Evolutionary conservation across 352 stramenopile species (phyloP).

Genomic region (Saprolegnia diclina): DNA sequence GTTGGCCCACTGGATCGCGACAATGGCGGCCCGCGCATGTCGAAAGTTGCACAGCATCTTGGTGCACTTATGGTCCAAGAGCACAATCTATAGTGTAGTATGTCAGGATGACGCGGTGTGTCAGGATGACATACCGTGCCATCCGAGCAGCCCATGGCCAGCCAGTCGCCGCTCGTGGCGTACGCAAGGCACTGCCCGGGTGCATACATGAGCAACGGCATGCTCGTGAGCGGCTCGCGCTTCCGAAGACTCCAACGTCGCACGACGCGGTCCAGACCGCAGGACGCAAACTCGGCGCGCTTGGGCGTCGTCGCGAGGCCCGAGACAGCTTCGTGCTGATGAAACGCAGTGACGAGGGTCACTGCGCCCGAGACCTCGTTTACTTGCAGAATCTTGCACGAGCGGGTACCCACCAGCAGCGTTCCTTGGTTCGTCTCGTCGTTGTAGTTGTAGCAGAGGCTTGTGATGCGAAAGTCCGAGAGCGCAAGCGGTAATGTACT

Average conservation of each 20-base stretch:
- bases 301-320: conserved; percentile 20
- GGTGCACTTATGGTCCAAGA: conserved; percentile 41
- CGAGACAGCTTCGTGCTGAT: conserved; percentile 6
- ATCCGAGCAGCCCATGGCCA: conserved; percentile 54
- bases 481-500: conserved; percentile 31
- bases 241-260: conserved; percentile 50
- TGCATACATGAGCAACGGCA: conserved; percentile 34
- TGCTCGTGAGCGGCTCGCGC: conserved; percentile 28
- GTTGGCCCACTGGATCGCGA: conserved; percentile 17
- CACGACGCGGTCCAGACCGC: conserved; percentile 19
- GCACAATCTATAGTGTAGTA: conserved; percentile 35
- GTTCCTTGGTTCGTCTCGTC: conserved; percentile 30
- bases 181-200: conserved; percentile 31
- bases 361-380: conserved; percentile 28
- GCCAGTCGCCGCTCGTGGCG: conserved; percentile 46
- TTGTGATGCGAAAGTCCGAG: conserved; percentile 67
- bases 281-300: conserved; percentile 26
- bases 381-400: conserved; percentile 51
- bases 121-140: conserved; percentile 55
- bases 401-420: conserved; percentile 53
- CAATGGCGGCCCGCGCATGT: conserved; percentile 2
- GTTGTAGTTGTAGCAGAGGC: conserved; percentile 54
- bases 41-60: conserved; percentile 21
- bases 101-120: conserved; percentile 31
- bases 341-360: conserved; percentile 19